Evolutionary conservation across 352 stramenopile genomes (phyloP), one percentile per base, ranked within the genome.

Genomic region (Phytophthora sp.): DNA sequence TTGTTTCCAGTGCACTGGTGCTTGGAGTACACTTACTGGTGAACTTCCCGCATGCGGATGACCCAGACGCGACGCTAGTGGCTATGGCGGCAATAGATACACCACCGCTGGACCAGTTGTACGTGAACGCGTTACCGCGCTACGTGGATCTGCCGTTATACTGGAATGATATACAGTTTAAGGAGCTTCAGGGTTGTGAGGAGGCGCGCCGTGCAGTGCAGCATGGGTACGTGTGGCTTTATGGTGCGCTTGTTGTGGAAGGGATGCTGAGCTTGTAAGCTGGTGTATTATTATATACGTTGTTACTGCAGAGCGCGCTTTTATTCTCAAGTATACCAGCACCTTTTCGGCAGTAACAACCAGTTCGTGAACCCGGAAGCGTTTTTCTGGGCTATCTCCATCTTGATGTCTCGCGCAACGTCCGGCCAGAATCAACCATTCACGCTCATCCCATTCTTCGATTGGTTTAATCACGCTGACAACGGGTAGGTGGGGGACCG

Each of bases 391-490:
- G 84, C 87, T 3, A 84, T 93, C 24, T 90, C 85, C 20, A 75
- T 93, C 39, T 73, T 94, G 51, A 86, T 94, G 77, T 94, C 85
- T 4, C 80, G 87, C 41, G 87, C 87, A 38, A 94, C 86, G 51
- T 94, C 85, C 12, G 84, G 84, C 11, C 71, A 76, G 24, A 50
- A 79, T 29, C 86, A 94, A 68, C 87, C 87, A 23, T 95, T 95
- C 73, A 79, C 85, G 20, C 75, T 95, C 15, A 89, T 93, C 27
- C 87, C 87, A 29, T 91, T 93, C 67, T 93, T 95, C 54, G 87
- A 95, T 74, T 95, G 79, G 80, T 94, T 94, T 66, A 93, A 95
- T 54, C 87, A 95, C 52, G 69, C 71, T 24, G 71, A 86, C 44
- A 73, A 74, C 18, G 74, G 82, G 84, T 93, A 74, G 26, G 63